phyloP scores from a whole-genome alignment of 177 flowering plant genomes.

The Vitis hybrid region DNA sequence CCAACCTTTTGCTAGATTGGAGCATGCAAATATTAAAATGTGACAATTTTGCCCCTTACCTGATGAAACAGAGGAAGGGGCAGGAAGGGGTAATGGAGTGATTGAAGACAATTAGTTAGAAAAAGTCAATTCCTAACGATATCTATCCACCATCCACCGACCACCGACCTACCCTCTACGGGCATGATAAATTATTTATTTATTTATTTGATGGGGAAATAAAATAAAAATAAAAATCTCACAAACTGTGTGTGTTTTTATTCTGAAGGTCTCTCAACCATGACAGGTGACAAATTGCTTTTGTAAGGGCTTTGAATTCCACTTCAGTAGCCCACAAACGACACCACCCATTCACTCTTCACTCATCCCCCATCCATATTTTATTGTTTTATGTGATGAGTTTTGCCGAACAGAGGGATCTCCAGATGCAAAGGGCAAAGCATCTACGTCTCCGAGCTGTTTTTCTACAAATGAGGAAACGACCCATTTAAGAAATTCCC shows the following conservation, averaged over 20 bases:
- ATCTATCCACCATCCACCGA: conserved; percentile 37
- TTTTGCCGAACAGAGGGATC: neutral
- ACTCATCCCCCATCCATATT: neutral
- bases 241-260: too few species aligned
- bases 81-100: too few species aligned
- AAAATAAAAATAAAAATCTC: neutral
- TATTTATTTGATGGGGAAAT: neutral
- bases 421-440: neutral
- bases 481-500: neutral
- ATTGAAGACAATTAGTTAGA: neutral
- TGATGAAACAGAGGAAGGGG: too few species aligned
- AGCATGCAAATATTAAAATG: too few species aligned
- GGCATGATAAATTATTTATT: too few species aligned
- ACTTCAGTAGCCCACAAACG: conserved; percentile 12
- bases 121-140: conserved; percentile 46
- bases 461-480: neutral
- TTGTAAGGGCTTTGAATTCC: neutral
- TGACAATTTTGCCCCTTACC: too few species aligned
- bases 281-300: neutral
- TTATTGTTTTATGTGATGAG: neutral
- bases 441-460: conserved; percentile 3
- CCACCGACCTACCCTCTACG: conserved; percentile 35
- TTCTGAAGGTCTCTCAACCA: neutral
- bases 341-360: neutral
- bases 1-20: too few species aligned